These are phyloP conservation scores for Nelumbo lutea DNA, from an alignment of 164 flowering plant genomes.

Conservation along the genomic window DNA sequence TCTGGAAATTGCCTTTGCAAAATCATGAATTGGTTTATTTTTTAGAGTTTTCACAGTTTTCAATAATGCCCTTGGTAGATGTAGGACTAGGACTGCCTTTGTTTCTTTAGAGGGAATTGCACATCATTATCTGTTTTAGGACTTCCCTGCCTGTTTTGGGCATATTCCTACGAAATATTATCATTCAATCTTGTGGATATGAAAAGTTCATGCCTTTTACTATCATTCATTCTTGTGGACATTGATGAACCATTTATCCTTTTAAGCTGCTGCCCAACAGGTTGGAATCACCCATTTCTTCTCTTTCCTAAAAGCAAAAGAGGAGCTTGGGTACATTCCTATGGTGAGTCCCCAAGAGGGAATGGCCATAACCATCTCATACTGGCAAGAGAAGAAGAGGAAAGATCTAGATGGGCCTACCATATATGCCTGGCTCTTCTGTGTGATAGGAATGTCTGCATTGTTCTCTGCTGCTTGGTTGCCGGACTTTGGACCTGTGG, in stretches of 20 bases:
- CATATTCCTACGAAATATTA: no score
- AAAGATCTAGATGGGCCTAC: conserved; percentile 74
- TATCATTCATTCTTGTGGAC: no score
- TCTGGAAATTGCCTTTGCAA: background rate
- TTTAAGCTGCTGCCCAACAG: conserved; percentile 28
- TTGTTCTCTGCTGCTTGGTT: conserved; percentile 53
- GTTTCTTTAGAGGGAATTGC: no score
- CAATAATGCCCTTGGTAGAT: no score
- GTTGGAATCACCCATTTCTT: conserved; percentile 93
- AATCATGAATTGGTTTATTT: no score
- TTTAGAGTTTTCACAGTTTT: no score
- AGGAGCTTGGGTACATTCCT: conserved; percentile 83
- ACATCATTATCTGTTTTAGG: no score
- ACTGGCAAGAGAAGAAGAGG: conserved; percentile 69
- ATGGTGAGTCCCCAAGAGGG: conserved; percentile 74
- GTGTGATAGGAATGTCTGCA: conserved; percentile 48
- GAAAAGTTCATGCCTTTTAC: no score
- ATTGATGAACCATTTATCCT: no score
- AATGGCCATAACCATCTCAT: conserved; percentile 77
- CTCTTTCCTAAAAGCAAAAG: conserved; percentile 73
- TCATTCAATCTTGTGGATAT: no score
- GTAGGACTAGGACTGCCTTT: no score
- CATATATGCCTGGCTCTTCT: conserved; percentile 58
- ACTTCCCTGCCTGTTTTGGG: no score
- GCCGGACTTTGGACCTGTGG: conserved; percentile 60